Evolutionary conservation across 305 asterid species (phyloP), one percentile per base, ranked within the genome.

Genomic region (Plantago lanceolata): DNA sequence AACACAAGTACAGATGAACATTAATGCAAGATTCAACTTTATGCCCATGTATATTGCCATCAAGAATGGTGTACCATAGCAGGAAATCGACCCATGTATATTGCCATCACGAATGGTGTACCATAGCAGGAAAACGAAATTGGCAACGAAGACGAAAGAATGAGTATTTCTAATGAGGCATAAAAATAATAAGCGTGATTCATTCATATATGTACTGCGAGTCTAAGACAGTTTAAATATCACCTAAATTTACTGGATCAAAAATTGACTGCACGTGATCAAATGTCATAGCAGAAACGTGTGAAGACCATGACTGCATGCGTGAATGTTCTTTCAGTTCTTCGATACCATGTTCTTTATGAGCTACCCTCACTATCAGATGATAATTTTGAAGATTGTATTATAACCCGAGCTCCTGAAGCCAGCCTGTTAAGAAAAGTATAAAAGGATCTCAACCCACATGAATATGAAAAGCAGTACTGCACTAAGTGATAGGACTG

Each of bases 361-460:
- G 65, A 75, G 73, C 60, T 65, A 35, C 73, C 77, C 56, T 71
- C 76, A 19, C 72, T 37, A 43, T 82, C 82, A n/a, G 66, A 59
- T 50, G 80, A 69, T 74, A 72, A 78, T 60, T 69, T 74, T 7
- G 40, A 33, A 49, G 95, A 81, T 63, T 89, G 88, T 67, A 89
- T 89, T 82, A 93, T 85, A 81, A 89, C 83, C 85, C 94, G 88
- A 81, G 97, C 96, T 84, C 99, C 99, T 69, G 96, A 90, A 83
- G 97, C 87, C 86, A 93, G 97, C 95, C 96, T 90, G 95, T 74
- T 71, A 48, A 33, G 19, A 68, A 58, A 77, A 70, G 15, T 5
- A 29, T 26, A n/a, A 48, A 50, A 8, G 26, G 63, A 29, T 16
- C 57, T 77, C 85, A 82, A 71, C 61, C 66, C 31, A 64, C 67